Evolutionary conservation across 257 asterid species (phyloP), one percentile per base, ranked within the genome.

Genomic region (Catharanthus roseus): DNA sequence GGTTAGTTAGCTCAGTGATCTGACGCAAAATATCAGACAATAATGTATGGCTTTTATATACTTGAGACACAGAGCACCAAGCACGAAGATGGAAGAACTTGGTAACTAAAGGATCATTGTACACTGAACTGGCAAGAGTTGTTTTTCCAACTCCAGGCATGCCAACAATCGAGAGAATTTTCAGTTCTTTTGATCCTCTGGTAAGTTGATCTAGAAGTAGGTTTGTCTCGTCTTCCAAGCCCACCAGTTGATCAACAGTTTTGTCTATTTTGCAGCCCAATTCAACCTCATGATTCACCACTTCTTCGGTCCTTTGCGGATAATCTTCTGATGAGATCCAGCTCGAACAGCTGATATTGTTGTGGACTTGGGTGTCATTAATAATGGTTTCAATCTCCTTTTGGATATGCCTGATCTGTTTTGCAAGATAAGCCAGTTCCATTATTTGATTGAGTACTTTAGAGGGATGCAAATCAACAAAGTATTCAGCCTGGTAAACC

Each of bases 91-190:
- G 34, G 28, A 75, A 75, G 10, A 24, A 15, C 45, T 9, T 28
- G 6, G 3, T 44, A 0, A 66, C 39, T 23, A n/a, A 44, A 4
- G 57, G 68, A 13, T 36, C 29, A 2, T 10, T 26, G 6, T 26
- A 42, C 34, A 66, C 70, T 13, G 50, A n/a, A 9, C 21, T 38
- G 6, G 70, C 67, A 10, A 74, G 3, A 5, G 74, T 68, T 24
- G 70, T 75, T 44, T 75, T 75, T 0, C 78, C 78, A 1, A 75
- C 42, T 12, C 78, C 78, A 33, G 70, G 54, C 78, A 75, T 75
- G 11, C 78, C 78, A 47, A 34, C 38, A 49, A 75, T 60, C 3
- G 74, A 60, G 31, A 75, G 56, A 66, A 66, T 44, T 6, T 18
- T 47, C 23, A 10, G 21, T 9, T n/a, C 38, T 0, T 26, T 10